These are phyloP conservation scores for Insectozyma bohioensis DNA, from an alignment of 1,139 yeast species.

Conservation along the genomic window DNA sequence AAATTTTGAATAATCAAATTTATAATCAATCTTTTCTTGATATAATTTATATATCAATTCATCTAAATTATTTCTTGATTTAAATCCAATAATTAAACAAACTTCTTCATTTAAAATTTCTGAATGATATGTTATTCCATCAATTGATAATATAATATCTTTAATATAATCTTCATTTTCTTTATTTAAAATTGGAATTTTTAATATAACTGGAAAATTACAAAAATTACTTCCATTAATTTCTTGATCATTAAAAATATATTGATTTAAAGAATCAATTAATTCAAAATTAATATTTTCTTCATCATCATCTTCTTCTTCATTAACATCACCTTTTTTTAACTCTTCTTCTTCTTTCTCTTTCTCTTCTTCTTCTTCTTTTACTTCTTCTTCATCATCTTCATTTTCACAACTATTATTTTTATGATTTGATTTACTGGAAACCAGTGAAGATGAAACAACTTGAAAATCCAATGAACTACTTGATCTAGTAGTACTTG, in stretches of 20 bases:
- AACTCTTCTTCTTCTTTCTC: neutral
- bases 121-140: slow-evolving; percentile 1
- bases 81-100: slow-evolving; percentile 9
- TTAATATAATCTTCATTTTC: slow-evolving; percentile 4
- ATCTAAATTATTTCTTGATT: slow-evolving; percentile 13
- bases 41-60: slow-evolving; percentile 12
- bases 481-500: slow-evolving; percentile 11
- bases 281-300: slow-evolving; percentile 6
- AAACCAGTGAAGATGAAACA: slow-evolving; percentile 11
- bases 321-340: slow-evolving; percentile 2
- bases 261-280: slow-evolving; percentile 11
- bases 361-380: slow-evolving; percentile 2
- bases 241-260: slow-evolving; percentile 10
- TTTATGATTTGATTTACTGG: slow-evolving; percentile 5
- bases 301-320: neutral
- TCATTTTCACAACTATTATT: neutral
- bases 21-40: slow-evolving; percentile 9
- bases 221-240: slow-evolving; percentile 8
- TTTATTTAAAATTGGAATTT: slow-evolving; percentile 5
- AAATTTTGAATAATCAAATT: slow-evolving; percentile 38
- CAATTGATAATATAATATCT: slow-evolving; percentile 2
- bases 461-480: slow-evolving; percentile 9
- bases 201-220: slow-evolving; percentile 14
- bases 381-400: neutral
- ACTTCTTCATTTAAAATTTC: slow-evolving; percentile 5